Conservation (phyloP, 1,139 yeast genomes). For the Suhomyces yuchorum region DNA sequence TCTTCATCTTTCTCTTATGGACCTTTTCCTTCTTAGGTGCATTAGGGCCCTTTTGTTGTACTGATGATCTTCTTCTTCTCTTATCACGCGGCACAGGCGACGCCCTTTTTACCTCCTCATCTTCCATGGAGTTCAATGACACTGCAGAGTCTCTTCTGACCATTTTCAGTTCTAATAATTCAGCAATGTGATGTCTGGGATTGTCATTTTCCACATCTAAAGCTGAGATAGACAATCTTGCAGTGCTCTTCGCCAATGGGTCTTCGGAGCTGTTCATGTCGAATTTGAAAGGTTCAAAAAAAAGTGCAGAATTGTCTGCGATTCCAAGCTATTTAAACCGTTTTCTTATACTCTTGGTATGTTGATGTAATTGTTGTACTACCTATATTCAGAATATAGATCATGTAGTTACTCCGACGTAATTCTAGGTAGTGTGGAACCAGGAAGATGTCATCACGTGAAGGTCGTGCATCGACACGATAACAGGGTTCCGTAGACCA, state of each 20-base stretch:
- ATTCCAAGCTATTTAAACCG: not conserved
- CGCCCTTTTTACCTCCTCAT: constrained; percentile 14
- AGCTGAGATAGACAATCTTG: constrained; percentile 32
- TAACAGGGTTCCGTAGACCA: too few species aligned
- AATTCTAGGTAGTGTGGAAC: not conserved
- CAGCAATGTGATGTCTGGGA: constrained; percentile 24
- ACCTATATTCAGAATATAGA: not conserved
- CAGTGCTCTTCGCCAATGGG: constrained; percentile 28
- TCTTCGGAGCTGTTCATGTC: constrained; percentile 16
- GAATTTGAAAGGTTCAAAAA: not conserved
- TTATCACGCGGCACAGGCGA: constrained; percentile 19
- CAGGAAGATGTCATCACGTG: too few species aligned
- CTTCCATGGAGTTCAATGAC: constrained; percentile 25
- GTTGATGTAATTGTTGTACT: not conserved
- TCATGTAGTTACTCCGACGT: not conserved
- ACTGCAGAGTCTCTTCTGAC: constrained; percentile 30
- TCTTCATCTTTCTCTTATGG: constrained; percentile 38
- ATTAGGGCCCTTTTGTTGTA: constrained; percentile 5
- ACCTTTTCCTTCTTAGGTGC: constrained; percentile 24
- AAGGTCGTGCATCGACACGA: not conserved
- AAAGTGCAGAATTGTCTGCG: not conserved
- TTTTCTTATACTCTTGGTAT: not conserved
- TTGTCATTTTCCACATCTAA: constrained; percentile 23
- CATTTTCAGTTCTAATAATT: constrained; percentile 15
- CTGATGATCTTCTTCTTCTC: constrained; percentile 50